Evolutionary conservation across 495 filamentous ascomycete genomes (phyloP).

Genomic region (Letharia lupina): DNA sequence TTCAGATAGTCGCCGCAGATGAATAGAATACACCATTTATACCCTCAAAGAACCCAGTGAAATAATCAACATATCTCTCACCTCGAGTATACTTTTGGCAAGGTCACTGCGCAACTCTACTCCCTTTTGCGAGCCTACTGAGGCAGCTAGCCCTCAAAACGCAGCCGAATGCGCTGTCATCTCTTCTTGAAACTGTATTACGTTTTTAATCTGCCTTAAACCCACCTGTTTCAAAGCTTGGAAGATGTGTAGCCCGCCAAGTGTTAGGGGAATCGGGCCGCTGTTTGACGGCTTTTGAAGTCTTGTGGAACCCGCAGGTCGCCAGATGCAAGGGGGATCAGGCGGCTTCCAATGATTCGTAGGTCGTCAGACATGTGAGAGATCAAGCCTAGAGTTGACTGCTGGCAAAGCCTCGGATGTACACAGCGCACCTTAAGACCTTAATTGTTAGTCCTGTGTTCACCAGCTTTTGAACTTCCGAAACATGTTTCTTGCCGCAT

Average conservation of each 20-base stretch:
- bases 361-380: background rate
- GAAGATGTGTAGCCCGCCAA: too few species aligned
- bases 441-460: too few species aligned
- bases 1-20: background rate
- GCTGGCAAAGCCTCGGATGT: background rate
- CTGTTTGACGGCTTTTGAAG: background rate
- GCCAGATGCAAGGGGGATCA: background rate
- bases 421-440: too few species aligned
- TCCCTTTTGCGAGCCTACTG: background rate
- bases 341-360: too few species aligned
- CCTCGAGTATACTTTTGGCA: background rate
- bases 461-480: too few species aligned
- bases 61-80: background rate
- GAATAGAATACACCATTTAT: background rate
- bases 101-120: background rate
- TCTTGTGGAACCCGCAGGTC: background rate
- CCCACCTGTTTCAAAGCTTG: too few species aligned
- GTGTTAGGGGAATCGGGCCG: too few species aligned
- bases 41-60: background rate
- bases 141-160: background rate
- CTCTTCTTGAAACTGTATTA: background rate
- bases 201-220: too few species aligned
- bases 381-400: background rate
- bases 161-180: background rate
- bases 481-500: too few species aligned